phyloP scores from a whole-genome alignment of 371 early-diverging fungal species.

The Capillidium rhysosporum region DNA sequence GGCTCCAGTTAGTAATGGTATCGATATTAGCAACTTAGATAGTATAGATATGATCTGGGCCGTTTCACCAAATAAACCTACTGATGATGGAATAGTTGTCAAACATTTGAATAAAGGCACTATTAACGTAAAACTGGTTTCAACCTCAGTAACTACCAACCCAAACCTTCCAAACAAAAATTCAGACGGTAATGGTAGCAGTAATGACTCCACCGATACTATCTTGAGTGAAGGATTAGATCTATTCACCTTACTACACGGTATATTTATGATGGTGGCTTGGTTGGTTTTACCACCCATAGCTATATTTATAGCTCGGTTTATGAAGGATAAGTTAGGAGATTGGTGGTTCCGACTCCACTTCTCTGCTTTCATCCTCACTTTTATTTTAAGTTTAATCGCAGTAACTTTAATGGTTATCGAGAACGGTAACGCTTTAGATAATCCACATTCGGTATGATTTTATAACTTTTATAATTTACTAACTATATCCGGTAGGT shows the following conservation, averaged over 20 bases:
- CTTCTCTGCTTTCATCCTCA: background rate
- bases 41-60: background rate
- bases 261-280: background rate
- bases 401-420: background rate
- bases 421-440: background rate
- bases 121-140: background rate
- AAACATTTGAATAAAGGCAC: background rate
- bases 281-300: conserved; percentile 1
- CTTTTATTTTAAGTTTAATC: background rate
- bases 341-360: conserved; percentile 2
- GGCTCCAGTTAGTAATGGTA: background rate
- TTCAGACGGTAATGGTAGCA: background rate
- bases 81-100: background rate
- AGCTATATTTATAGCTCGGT: background rate
- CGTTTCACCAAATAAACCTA: background rate
- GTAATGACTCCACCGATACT: background rate
- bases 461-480: background rate
- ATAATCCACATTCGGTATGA: background rate
- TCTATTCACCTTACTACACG: background rate
- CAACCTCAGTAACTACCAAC: too few species aligned
- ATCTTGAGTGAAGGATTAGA: too few species aligned
- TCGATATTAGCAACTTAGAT: background rate
- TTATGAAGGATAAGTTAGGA: background rate
- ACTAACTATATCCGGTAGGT: background rate
- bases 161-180: background rate